Percentiles rank a stretch among this genome's conserved stretches.
phyloP scores from a whole-genome alignment of 2,329 filamentous ascomycete genomes.

The Colletotrichum agaves region DNA sequence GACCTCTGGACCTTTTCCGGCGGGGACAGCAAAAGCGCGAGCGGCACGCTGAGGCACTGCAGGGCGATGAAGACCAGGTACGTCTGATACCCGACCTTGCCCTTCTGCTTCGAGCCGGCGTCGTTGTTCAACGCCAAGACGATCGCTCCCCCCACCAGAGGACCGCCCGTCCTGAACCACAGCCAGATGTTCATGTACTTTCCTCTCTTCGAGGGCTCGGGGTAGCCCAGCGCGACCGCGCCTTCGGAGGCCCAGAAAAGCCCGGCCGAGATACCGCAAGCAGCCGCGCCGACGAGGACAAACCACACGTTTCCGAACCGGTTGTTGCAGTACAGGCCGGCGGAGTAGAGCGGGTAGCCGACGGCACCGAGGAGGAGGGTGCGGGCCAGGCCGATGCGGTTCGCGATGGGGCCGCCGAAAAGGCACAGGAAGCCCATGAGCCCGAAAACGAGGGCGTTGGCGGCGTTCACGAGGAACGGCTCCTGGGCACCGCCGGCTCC shows the following conservation, averaged over 20 bases:
- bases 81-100: constrained; percentile 42
- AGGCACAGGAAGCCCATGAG: constrained; percentile 58
- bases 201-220: constrained; percentile 58
- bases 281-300: constrained; percentile 58
- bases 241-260: constrained; percentile 63
- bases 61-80: constrained; percentile 45
- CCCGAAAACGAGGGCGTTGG: constrained; percentile 62
- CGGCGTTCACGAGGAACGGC: constrained; percentile 62
- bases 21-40: constrained; percentile 43
- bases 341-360: constrained; percentile 60
- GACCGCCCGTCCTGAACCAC: constrained; percentile 62
- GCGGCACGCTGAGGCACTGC: constrained; percentile 43
- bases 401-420: constrained; percentile 59
- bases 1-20: constrained; percentile 44
- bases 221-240: constrained; percentile 60
- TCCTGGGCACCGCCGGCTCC: constrained; percentile 63
- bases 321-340: constrained; percentile 61
- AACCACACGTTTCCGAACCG: constrained; percentile 63
- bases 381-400: constrained; percentile 58
- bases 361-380: constrained; percentile 57
- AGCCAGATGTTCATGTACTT: constrained; percentile 51
- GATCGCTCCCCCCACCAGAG: constrained; percentile 58
- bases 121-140: constrained; percentile 55
- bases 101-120: constrained; percentile 39
- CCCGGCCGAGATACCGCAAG: constrained; percentile 59